Conservation (phyloP, 1,284 basidiomycete genomes). For the Fomitopsis pinicola region DNA sequence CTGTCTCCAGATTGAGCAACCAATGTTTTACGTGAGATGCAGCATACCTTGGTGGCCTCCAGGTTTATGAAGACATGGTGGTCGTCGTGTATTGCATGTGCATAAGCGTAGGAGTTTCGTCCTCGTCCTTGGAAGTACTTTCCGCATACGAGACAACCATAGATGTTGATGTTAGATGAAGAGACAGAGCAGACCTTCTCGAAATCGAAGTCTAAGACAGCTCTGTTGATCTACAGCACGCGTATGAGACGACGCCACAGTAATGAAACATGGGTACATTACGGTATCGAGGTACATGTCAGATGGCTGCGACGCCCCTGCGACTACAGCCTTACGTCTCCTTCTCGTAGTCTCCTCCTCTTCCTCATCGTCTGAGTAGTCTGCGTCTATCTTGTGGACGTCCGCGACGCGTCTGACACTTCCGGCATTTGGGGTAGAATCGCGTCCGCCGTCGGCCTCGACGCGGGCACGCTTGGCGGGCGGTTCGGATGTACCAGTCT, state of each 20-base stretch:
- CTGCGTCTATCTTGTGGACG: slow-evolving; percentile 4
- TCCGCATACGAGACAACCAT: slow-evolving; percentile 96
- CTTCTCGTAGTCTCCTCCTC: slow-evolving; percentile 32
- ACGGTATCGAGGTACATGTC: slow-evolving; percentile 98
- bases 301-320: slow-evolving; percentile 54
- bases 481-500: not conserved
- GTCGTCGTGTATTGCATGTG: slow-evolving; percentile 96
- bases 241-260: not conserved
- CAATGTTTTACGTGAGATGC: not conserved
- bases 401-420: slow-evolving; percentile 6
- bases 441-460: not conserved
- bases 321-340: slow-evolving; percentile 29
- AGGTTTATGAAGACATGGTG: slow-evolving; percentile 99
- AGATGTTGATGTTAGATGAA: slow-evolving; percentile 94
- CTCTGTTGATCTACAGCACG: slow-evolving; percentile 67
- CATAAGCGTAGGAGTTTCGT: slow-evolving; percentile 89
- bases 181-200: slow-evolving; percentile 98
- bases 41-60: slow-evolving; percentile 79
- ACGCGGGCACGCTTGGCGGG: not conserved
- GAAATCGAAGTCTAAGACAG: slow-evolving; percentile 95
- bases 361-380: slow-evolving; percentile 43
- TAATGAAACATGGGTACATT: slow-evolving; percentile 23
- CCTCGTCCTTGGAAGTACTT: slow-evolving; percentile 99
- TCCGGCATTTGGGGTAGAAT: not conserved
- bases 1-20: slow-evolving; percentile 37